Percentiles rank a stretch among this genome's conserved stretches.
Conservation (phyloP, 2,329 filamentous ascomycete genomes). For the Coniosporium tulheliwenetii region DNA sequence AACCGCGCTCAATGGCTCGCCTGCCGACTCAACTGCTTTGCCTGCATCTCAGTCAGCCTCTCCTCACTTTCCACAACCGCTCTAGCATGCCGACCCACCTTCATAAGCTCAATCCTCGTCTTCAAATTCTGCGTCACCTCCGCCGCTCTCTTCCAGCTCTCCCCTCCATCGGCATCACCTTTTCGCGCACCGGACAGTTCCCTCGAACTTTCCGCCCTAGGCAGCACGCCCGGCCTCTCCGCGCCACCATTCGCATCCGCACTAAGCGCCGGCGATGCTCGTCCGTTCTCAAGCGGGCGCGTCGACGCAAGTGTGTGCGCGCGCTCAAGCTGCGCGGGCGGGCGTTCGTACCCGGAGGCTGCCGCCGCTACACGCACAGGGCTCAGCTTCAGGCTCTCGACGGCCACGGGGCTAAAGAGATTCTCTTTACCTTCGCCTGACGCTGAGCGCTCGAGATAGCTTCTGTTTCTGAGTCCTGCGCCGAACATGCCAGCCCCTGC, state of each 20-base stretch:
- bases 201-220: slow-evolving; percentile 3
- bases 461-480: neutral
- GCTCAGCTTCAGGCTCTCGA: slow-evolving; percentile 20
- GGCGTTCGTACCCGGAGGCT: neutral
- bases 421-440: slow-evolving; percentile 32
- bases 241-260: neutral
- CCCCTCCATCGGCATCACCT: slow-evolving; percentile 40
- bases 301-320: neutral
- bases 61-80: too few species aligned
- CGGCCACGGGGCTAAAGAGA: slow-evolving; percentile 14
- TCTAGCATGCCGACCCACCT: slow-evolving; percentile 32
- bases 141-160: slow-evolving; percentile 94
- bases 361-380: slow-evolving; percentile 17
- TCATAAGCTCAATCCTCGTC: slow-evolving; percentile 97
- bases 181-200: slow-evolving; percentile 13
- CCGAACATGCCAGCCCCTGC: slow-evolving; percentile 10
- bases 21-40: too few species aligned
- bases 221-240: neutral
- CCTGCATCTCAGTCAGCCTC: too few species aligned
- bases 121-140: slow-evolving; percentile 97
- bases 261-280: too few species aligned
- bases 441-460: neutral
- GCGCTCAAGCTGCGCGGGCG: neutral
- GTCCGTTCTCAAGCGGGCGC: too few species aligned
- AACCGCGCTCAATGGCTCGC: too few species aligned